phyloP scores from a whole-genome alignment of 78 protist genomes.

The Isochrysis galbana region DNA sequence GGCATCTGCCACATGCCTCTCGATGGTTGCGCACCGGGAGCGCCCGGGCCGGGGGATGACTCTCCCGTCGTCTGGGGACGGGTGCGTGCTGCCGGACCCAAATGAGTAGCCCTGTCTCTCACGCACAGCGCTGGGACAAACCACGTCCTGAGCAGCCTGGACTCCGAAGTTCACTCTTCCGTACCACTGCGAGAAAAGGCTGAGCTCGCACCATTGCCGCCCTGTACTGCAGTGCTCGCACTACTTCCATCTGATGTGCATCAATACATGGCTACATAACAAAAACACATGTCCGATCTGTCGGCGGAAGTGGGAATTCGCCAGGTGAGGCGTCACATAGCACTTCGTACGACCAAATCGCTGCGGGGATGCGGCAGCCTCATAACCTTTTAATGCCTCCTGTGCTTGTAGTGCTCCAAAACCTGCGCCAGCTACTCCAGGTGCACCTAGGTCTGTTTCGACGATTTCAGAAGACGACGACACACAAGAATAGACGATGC shows the following conservation, averaged over 20 bases:
- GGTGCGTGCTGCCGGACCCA: background rate
- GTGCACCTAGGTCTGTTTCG: background rate
- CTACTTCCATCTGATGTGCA: slow-evolving; percentile 26
- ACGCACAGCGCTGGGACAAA: no score
- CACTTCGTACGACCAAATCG: background rate
- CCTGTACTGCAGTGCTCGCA: background rate
- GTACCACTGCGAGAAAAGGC: no score
- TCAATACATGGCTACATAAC: slow-evolving; percentile 4
- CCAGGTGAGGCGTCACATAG: background rate
- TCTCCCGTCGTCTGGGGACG: slow-evolving; percentile 19
- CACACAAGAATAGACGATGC: no score
- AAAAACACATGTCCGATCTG: slow-evolving; percentile 20
- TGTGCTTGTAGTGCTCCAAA: background rate
- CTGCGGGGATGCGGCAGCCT: background rate
- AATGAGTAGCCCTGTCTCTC: no score
- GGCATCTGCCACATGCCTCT: slow-evolving; percentile 31
- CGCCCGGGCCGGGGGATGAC: background rate
- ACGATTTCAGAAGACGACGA: background rate
- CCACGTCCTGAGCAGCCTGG: no score
- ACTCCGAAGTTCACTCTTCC: background rate
- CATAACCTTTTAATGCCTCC: background rate
- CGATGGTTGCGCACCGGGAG: slow-evolving; percentile 10
- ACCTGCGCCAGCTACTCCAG: background rate
- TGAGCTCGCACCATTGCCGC: background rate
- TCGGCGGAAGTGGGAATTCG: slow-evolving; percentile 7